Evolutionary conservation across 75 land plant genomes (phyloP), one percentile per base, ranked within the genome.

Genomic region (Pinus taeda): DNA sequence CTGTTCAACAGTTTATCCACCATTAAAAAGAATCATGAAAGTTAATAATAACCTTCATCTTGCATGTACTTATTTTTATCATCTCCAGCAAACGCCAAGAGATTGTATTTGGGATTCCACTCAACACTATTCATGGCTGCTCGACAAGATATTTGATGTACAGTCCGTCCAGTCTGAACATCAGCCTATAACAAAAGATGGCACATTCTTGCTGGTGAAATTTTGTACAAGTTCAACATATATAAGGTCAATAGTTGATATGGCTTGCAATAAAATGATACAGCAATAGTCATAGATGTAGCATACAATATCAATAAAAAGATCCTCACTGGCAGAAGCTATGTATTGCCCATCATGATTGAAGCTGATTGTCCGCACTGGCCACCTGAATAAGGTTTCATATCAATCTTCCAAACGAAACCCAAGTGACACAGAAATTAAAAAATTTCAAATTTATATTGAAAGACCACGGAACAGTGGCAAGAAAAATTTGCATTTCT

Each of bases 91-190:
- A 90, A 97, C 78, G 99, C 99, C 69, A 97, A 84, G 20, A 97
- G 79, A 58, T 97, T 97, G 73, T 86, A 88, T 71, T 92, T 97
- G 9, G 99, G 98, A 77, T 94, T 97, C 99, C 99, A 94, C 72
- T 94, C 99, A 11, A 94, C 99, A 77, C 99, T 94, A 75, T 96
- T 97, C 99, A 94, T 94, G 36, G 99, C 98, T 81, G 99, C 99
- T 53, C 88, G 80, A 72, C 93, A 91, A 49, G 98, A 95, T 76
- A 97, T 94, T 73, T 97, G 98, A 82, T 94, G 89, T 4, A 97
- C 90, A 14, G 99, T 86, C 60, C 99, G 81, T 11, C 98, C 99
- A 74, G 86, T 92, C 14, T 92, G 86, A 21, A 97, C 93, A 79
- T 92, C 93, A 55, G 99, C 82, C 99, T 97, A 81, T 57, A 67